These are phyloP conservation scores for Ceratobasidium sp. DNA, from an alignment of 1,284 basidiomycete species.

Conservation along the genomic window DNA sequence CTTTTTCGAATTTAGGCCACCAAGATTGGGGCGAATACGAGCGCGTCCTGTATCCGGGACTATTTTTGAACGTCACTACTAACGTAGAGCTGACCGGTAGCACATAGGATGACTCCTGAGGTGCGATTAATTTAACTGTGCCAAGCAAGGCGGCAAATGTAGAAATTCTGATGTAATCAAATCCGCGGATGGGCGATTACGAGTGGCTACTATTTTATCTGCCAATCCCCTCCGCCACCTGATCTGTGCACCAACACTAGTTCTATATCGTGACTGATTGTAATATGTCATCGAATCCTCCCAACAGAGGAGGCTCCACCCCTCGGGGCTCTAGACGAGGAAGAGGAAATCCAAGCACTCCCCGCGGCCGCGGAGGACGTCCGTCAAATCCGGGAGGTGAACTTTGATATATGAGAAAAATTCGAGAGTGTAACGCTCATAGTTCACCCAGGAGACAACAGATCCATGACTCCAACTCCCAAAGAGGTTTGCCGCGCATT, in stretches of 20 bases:
- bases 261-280: background rate
- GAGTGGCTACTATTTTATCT: constrained; percentile 10
- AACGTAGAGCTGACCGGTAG: too few species aligned
- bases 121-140: too few species aligned
- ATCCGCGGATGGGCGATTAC: constrained; percentile 30
- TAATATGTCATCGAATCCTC: constrained; percentile 13
- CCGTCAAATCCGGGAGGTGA: background rate
- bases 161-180: constrained; percentile 2
- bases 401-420: background rate
- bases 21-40: too few species aligned
- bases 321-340: background rate
- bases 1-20: too few species aligned
- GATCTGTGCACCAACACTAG: background rate
- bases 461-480: background rate
- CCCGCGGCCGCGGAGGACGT: constrained; percentile 2
- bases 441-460: background rate
- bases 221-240: constrained; percentile 2
- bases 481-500: constrained; percentile 3
- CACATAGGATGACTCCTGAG: too few species aligned
- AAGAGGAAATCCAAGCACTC: constrained; percentile 4
- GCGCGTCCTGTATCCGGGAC: too few species aligned
- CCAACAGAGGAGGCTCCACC: background rate
- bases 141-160: background rate
- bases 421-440: background rate
- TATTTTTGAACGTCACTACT: too few species aligned